Evolutionary conservation across 148 eudicot genomes (phyloP), one percentile per base, ranked within the genome.

Genomic region (Rhododendron ferrugineum): DNA sequence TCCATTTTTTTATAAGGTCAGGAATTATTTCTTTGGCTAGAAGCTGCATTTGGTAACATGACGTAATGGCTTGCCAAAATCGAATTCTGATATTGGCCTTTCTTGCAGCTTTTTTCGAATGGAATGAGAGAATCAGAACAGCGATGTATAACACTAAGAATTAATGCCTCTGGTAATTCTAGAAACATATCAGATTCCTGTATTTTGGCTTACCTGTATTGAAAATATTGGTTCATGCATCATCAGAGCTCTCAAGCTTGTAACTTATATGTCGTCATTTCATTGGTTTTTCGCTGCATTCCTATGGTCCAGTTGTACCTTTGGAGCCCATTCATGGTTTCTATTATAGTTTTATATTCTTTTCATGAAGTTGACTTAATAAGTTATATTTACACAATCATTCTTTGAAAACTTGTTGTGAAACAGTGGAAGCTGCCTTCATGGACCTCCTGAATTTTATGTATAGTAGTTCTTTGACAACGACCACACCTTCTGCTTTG

Each of bases 371-470:
- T 18, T 79, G 46, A 64, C 14, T 77, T 2, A 40, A 58, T 79
- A 64, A 40, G 13, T 36, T 56, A 40, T 47, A 72, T 62, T 79
- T 60, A 85, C 75, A 37, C 52, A 36, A 1, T 28, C 16, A 6
- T 85, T 34, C 9, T 47, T 64, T 20, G 81, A 36, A 80, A 22
- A 80, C 20, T 70, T 74, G 11, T 64, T 40, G 80, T 91, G 85
- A 85, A 90, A 64, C 95, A 96, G 98, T 94, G 90, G 98, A 94
- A 92, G 92, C 89, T 84, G 96, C 98, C 23, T 84, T 93, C 84
- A 92, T 93, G 98, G 98, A 94, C 66, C 93, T 96, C 85, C 88
- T 96, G 81, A 93, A 92, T 68, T 96, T 91, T 75, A 96, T 96
- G 89, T 92, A 94, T 86, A 90, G 92, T 87, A 90, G 91, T 84